phyloP scores from a whole-genome alignment of 192 early-diverging fungal genomes.

The Rhizoclosmatium sp. region DNA sequence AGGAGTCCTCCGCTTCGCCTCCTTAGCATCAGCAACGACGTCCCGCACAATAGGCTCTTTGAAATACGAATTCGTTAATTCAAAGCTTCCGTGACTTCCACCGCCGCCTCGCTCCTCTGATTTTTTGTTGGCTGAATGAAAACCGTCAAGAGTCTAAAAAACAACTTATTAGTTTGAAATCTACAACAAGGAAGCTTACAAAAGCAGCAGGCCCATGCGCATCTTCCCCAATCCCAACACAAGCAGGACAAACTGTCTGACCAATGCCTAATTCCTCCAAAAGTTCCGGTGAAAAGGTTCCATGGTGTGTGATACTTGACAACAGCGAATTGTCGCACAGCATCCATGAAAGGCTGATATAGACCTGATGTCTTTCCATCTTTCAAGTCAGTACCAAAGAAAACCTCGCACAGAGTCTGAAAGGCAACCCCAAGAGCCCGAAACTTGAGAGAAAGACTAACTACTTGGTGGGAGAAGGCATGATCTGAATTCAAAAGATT shows the following conservation, averaged over 20 bases:
- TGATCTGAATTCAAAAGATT: not conserved
- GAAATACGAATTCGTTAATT: not conserved
- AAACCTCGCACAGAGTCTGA: constrained; percentile 6
- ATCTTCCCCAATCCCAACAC: not conserved
- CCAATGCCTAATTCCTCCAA: not conserved
- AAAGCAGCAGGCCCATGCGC: not conserved
- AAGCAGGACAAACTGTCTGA: not conserved
- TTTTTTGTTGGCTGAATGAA: constrained; percentile 7
- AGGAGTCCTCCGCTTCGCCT: not conserved
- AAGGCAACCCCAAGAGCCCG: not conserved
- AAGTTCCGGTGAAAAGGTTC: not conserved
- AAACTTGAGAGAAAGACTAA: not conserved
- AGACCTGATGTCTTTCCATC: not conserved
- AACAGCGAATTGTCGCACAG: not conserved
- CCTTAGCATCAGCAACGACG: not conserved
- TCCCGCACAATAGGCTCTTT: not conserved
- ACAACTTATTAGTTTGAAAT: not conserved
- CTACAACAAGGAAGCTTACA: not conserved
- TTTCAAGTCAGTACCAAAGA: not conserved
- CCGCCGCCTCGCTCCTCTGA: constrained; percentile 1
- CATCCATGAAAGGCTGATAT: constrained; percentile 13
- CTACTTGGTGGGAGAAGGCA: not conserved
- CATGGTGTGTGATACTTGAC: not conserved
- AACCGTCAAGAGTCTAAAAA: not conserved
- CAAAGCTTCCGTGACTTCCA: constrained; percentile 1